Evolutionary conservation across 331 rosid genomes (phyloP).

Genomic region (Rhamnella rubrinervis): DNA sequence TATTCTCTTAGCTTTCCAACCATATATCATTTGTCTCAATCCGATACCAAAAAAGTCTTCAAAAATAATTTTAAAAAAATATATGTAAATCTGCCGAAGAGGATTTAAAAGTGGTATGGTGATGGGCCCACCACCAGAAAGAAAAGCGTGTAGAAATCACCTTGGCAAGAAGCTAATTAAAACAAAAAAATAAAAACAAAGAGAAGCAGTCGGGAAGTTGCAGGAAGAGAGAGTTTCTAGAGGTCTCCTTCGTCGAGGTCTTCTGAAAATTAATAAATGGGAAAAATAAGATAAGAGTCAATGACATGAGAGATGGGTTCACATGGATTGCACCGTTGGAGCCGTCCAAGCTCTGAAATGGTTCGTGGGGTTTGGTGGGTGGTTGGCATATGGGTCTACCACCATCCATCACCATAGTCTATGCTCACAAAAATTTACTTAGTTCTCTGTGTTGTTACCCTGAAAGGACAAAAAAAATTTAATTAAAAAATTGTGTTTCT

Average conservation of each 20-base stretch:
- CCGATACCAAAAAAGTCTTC: no score
- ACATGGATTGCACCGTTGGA: slow-evolving; percentile 43
- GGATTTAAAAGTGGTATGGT: no score
- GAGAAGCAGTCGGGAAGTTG: slow-evolving; percentile 37
- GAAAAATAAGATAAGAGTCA: slow-evolving; percentile 5
- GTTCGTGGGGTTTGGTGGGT: slow-evolving; percentile 30
- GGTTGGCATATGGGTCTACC: slow-evolving; percentile 38
- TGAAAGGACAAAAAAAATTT: no score
- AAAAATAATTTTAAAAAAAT: no score
- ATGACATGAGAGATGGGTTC: slow-evolving; percentile 35
- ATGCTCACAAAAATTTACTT: neutral
- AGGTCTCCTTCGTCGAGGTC: neutral
- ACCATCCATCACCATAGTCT: slow-evolving; percentile 8
- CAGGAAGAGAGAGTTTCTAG: slow-evolving; percentile 21
- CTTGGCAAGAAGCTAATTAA: slow-evolving; percentile 32
- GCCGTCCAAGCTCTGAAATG: slow-evolving; percentile 20
- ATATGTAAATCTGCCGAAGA: no score
- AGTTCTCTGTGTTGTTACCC: neutral
- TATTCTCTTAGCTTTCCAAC: no score
- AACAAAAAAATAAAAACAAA: slow-evolving; percentile 18
- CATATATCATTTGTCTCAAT: no score
- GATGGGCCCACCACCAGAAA: no score
- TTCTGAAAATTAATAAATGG: neutral
- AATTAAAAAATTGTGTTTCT: no score
- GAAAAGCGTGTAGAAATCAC: slow-evolving; percentile 22